phyloP scores from a whole-genome alignment of 148 eudicot genomes.

The Vaccinium macrocarpon region DNA sequence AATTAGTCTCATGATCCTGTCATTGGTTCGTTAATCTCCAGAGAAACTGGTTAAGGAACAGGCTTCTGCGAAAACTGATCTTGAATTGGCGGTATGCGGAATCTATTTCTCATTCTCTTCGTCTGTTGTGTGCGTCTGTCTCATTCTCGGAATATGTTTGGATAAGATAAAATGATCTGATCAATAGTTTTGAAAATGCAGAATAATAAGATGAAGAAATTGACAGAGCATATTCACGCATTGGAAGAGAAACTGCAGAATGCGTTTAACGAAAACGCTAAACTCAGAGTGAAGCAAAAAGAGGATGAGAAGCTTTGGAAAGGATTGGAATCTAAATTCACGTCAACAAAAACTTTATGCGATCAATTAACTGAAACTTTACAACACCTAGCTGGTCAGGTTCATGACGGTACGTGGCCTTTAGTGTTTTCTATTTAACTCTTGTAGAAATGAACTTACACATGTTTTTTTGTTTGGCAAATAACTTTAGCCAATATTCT shows the following conservation, averaged over 20 bases:
- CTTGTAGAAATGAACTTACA: neutral
- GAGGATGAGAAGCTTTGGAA: conserved; percentile 89
- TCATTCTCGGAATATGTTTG: neutral
- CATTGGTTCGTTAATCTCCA: conserved; percentile 27
- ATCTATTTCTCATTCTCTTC: conserved; percentile 7
- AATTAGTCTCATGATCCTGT: conserved; percentile 12
- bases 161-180: conserved; percentile 3
- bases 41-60: conserved; percentile 92
- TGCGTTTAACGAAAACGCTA: conserved; percentile 82
- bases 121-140: neutral
- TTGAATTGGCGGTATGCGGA: conserved; percentile 70
- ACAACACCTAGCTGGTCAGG: conserved; percentile 67
- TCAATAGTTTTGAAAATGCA: conserved; percentile 24
- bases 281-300: conserved; percentile 82
- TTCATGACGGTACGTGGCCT: conserved; percentile 61
- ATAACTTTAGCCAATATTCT: neutral
- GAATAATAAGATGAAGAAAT: conserved; percentile 83
- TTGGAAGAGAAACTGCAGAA: conserved; percentile 79
- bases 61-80: conserved; percentile 79
- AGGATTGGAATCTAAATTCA: conserved; percentile 87
- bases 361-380: conserved; percentile 85
- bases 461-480: no score
- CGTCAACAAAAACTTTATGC: conserved; percentile 69
- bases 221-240: conserved; percentile 55
- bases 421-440: no score